Conservation (phyloP, 2,329 filamentous ascomycete species). For the Penicillium sp. region DNA sequence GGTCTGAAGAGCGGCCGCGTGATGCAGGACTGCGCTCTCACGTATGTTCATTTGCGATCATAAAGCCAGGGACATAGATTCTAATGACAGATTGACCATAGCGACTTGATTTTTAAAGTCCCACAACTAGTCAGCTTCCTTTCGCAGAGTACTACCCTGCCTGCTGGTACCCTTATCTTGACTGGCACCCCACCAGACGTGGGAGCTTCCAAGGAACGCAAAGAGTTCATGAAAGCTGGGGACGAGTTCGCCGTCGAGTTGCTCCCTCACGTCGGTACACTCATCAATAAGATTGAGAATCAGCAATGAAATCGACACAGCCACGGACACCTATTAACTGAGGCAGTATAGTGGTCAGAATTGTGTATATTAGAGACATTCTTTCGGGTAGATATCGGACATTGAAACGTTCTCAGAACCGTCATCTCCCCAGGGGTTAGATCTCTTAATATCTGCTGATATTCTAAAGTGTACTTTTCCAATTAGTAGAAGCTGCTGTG, state of each 20-base stretch:
- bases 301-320: too few species aligned
- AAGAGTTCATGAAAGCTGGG: slow-evolving; percentile 50
- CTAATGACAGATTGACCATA: too few species aligned
- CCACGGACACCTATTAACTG: too few species aligned
- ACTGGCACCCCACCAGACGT: slow-evolving; percentile 51
- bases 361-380: too few species aligned
- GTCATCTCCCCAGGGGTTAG: too few species aligned
- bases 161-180: slow-evolving; percentile 48
- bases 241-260: slow-evolving; percentile 56
- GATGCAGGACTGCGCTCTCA: slow-evolving; percentile 53
- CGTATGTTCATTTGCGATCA: slow-evolving; percentile 28
- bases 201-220: slow-evolving; percentile 44
- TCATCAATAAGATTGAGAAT: slow-evolving; percentile 50
- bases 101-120: slow-evolving; percentile 60
- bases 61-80: background rate
- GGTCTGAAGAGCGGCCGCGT: slow-evolving; percentile 55
- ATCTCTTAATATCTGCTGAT: too few species aligned
- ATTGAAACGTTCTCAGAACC: too few species aligned
- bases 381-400: too few species aligned
- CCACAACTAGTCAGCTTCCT: slow-evolving; percentile 48
- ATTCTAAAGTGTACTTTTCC: too few species aligned
- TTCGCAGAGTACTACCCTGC: slow-evolving; percentile 48
- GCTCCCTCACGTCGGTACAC: slow-evolving; percentile 53
- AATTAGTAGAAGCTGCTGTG: too few species aligned
- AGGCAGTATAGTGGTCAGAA: too few species aligned